Evolutionary conservation across 768 basidiomycete genomes (phyloP).

Genomic region (Tulasnella sp.): DNA sequence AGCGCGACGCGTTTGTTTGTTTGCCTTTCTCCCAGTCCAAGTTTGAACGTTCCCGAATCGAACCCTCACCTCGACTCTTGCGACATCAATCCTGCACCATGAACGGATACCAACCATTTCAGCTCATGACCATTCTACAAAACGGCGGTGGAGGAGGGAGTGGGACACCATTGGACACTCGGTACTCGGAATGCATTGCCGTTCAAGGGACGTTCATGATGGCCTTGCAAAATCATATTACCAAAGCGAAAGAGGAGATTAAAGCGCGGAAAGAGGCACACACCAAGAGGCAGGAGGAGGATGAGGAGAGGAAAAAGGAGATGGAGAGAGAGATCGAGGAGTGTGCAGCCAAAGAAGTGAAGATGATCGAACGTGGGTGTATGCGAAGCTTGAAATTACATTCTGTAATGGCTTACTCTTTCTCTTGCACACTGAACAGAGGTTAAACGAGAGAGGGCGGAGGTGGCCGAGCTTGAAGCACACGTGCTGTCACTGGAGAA

Average conservation of each 20-base stretch:
- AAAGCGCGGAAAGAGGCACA: constrained; percentile 62
- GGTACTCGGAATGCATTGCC: constrained; percentile 8
- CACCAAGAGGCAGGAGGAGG: constrained; percentile 55
- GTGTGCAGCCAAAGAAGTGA: constrained; percentile 75
- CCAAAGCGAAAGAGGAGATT: constrained; percentile 57
- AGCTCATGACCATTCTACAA: constrained; percentile 8
- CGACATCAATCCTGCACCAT: neutral
- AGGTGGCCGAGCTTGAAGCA: constrained; percentile 57
- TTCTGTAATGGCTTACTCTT: constrained; percentile 58
- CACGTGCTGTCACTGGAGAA: constrained; percentile 30
- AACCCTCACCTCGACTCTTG: neutral
- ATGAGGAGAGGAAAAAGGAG: constrained; percentile 56
- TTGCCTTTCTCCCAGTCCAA: neutral
- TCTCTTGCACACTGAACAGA: constrained; percentile 59
- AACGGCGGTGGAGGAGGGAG: neutral
- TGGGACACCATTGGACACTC: constrained; percentile 15
- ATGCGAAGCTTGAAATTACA: constrained; percentile 35
- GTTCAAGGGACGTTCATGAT: constrained; percentile 17
- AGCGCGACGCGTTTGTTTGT: constrained; percentile 3
- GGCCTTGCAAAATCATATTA: constrained; percentile 21
- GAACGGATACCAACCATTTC: constrained; percentile 19
- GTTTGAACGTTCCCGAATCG: neutral
- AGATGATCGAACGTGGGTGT: constrained; percentile 65
- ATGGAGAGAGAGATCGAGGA: constrained; percentile 66
- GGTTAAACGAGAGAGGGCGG: constrained; percentile 65